A percentile compares a stretch with the other conserved stretches of the same genome.
Conservation (phyloP, 805 yeast species). For the Ogataea pilisensis region DNA sequence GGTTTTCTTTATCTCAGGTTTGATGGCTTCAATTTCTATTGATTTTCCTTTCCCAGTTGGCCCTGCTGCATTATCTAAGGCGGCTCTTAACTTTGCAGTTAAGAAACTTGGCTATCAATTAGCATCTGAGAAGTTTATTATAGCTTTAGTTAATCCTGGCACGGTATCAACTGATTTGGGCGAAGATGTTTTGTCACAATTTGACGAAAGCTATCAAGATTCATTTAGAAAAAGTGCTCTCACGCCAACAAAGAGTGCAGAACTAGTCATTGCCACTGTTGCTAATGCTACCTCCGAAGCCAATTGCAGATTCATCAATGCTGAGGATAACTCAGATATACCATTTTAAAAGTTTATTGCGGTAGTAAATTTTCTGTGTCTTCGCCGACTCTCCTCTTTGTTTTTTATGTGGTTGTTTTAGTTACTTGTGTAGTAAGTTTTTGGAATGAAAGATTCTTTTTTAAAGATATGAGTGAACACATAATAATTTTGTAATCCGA, state of each 20-base stretch:
- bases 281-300: neutral
- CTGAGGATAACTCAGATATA: neutral
- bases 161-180: slow-evolving; percentile 7
- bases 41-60: slow-evolving; percentile 17
- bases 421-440: too few relatives aligned
- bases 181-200: neutral
- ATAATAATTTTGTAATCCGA: too few relatives aligned
- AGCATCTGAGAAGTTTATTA: slow-evolving; percentile 16
- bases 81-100: slow-evolving; percentile 30
- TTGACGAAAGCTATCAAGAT: neutral
- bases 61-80: slow-evolving; percentile 35
- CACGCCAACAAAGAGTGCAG: neutral
- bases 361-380: too few relatives aligned
- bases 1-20: slow-evolving; percentile 28
- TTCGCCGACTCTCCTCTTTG: too few relatives aligned
- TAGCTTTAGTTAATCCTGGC: slow-evolving; percentile 8
- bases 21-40: slow-evolving; percentile 26
- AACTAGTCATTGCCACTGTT: neutral
- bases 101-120: slow-evolving; percentile 26
- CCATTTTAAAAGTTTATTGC: too few relatives aligned
- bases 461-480: too few relatives aligned
- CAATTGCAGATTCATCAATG: neutral
- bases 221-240: neutral
- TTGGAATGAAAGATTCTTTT: too few relatives aligned
- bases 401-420: too few relatives aligned